A percentile compares a stretch with the other conserved stretches of the same genome.
phyloP scores from a whole-genome alignment of 1,139 yeast genomes.

The Yamadazyma dendronema region DNA sequence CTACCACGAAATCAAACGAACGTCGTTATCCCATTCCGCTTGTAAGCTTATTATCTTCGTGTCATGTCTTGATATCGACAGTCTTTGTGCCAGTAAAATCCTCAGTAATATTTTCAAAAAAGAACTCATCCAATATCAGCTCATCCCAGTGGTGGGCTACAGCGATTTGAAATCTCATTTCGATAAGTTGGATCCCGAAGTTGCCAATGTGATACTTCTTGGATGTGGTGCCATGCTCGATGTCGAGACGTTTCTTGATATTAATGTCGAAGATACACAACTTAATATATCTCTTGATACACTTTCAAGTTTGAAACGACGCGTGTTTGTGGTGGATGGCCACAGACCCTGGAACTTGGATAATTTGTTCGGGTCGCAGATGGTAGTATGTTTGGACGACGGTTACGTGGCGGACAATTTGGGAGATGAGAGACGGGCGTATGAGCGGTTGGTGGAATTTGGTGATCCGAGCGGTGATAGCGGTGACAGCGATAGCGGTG shows the following conservation, averaged over 20 bases:
- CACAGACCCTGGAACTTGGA: slow-evolving; percentile 97
- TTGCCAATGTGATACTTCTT: slow-evolving; percentile 72
- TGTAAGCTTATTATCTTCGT: slow-evolving; percentile 88
- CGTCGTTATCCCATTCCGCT: slow-evolving; percentile 80
- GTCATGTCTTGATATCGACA: slow-evolving; percentile 88
- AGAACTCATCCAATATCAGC: slow-evolving; percentile 82
- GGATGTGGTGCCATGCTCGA: slow-evolving; percentile 98
- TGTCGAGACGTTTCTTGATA: slow-evolving; percentile 71
- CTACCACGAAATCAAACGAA: slow-evolving; percentile 57
- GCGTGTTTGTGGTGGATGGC: slow-evolving; percentile 82
- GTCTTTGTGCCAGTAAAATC: slow-evolving; percentile 85
- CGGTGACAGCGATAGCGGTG: slow-evolving; percentile 23
- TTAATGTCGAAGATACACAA: slow-evolving; percentile 55
- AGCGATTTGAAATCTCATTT: slow-evolving; percentile 70
- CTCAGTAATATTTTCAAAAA: slow-evolving; percentile 68
- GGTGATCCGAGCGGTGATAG: slow-evolving; percentile 24
- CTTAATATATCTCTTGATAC: slow-evolving; percentile 10
- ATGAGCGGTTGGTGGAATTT: slow-evolving; percentile 41
- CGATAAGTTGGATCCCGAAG: slow-evolving; percentile 63
- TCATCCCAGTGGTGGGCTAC: slow-evolving; percentile 94
- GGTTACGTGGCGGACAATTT: slow-evolving; percentile 66
- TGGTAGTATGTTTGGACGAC: slow-evolving; percentile 84
- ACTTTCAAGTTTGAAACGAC: slow-evolving; percentile 18
- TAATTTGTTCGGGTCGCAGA: slow-evolving; percentile 82
- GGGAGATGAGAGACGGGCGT: slow-evolving; percentile 53